Percentiles rank a stretch among this genome's conserved stretches.
These are phyloP conservation scores for Brettanomyces anomalus DNA, from an alignment of 805 yeast genomes.

Conservation along the genomic window DNA sequence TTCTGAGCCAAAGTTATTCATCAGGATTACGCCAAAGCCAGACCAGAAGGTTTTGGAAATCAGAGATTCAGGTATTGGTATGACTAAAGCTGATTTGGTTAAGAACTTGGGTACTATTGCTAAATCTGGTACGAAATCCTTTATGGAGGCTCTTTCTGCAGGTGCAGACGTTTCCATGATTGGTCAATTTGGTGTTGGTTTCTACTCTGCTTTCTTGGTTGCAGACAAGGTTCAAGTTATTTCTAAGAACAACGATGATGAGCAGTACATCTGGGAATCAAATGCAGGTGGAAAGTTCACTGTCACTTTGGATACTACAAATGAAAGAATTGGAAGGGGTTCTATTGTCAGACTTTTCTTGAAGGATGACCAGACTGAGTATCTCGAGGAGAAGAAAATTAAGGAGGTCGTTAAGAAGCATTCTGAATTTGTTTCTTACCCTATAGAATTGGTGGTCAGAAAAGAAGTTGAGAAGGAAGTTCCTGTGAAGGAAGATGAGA, in stretches of 20 bases:
- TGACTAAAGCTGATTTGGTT: constrained; percentile 98
- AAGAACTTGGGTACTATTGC: constrained; percentile 99
- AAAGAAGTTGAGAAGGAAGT: constrained; percentile 99
- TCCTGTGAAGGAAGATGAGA: constrained; percentile 67
- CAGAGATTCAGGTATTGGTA: constrained; percentile 99
- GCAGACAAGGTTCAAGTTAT: constrained; percentile 98
- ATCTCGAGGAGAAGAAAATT: constrained; percentile 98
- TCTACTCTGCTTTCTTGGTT: constrained; percentile 97
- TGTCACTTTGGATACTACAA: constrained; percentile 79
- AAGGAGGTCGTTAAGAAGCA: constrained; percentile 99
- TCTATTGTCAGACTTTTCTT: constrained; percentile 88
- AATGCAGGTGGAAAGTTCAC: constrained; percentile 99
- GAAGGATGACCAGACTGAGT: constrained; percentile 98
- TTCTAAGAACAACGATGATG: constrained; percentile 97
- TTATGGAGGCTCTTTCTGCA: constrained; percentile 98
- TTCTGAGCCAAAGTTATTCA: constrained; percentile 91
- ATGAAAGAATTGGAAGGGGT: constrained; percentile 92
- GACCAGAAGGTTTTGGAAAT: constrained; percentile 91
- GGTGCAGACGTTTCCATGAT: constrained; percentile 99
- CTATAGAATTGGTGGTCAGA: constrained; percentile 95
- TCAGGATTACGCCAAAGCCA: constrained; percentile 95
- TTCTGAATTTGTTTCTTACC: constrained; percentile 98
- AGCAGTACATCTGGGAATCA: constrained; percentile 99
- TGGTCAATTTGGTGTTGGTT: constrained; percentile 99
- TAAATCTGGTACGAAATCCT: constrained; percentile 98